Percentiles rank a stretch among this genome's conserved stretches.
phyloP scores from a whole-genome alignment of 192 early-diverging fungal genomes.

The Geosiphon pyriformis region DNA sequence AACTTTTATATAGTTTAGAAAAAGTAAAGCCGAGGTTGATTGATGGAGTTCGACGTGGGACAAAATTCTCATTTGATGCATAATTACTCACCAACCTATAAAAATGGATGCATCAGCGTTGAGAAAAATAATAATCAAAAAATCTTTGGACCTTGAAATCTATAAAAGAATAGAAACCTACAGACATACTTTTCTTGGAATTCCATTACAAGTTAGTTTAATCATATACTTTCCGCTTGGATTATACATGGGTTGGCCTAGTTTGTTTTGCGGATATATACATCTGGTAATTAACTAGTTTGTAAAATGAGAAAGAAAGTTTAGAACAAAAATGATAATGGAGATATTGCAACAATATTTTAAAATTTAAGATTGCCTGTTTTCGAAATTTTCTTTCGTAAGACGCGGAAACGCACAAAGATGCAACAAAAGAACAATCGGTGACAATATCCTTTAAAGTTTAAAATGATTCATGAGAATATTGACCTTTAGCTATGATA shows the following conservation, averaged over 20 bases:
- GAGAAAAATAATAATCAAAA: constrained; percentile 7
- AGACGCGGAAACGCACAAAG: constrained; percentile 76
- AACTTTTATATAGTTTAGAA: no score
- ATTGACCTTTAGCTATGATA: neutral
- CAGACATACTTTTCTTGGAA: constrained; percentile 64
- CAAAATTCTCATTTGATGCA: no score
- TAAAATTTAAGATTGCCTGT: constrained; percentile 56
- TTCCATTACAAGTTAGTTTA: constrained; percentile 81
- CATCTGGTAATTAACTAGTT: constrained; percentile 71
- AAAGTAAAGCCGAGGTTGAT: no score
- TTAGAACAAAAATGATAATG: no score
- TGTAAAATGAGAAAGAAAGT: no score
- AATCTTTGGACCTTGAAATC: neutral
- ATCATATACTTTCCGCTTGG: constrained; percentile 86
- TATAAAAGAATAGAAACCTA: neutral
- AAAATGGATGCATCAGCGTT: constrained; percentile 4
- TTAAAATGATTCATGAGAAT: neutral
- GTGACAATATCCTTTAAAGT: constrained; percentile 69
- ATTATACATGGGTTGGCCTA: constrained; percentile 73
- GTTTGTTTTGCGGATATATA: constrained; percentile 77
- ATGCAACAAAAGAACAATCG: constrained; percentile 95
- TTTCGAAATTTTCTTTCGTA: constrained; percentile 71
- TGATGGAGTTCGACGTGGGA: no score
- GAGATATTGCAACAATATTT: no score
- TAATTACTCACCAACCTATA: constrained; percentile 23